Evolutionary conservation across 2,329 filamentous ascomycete genomes (phyloP).

Genomic region (Xenosphaeropsis pyriputrescens): DNA sequence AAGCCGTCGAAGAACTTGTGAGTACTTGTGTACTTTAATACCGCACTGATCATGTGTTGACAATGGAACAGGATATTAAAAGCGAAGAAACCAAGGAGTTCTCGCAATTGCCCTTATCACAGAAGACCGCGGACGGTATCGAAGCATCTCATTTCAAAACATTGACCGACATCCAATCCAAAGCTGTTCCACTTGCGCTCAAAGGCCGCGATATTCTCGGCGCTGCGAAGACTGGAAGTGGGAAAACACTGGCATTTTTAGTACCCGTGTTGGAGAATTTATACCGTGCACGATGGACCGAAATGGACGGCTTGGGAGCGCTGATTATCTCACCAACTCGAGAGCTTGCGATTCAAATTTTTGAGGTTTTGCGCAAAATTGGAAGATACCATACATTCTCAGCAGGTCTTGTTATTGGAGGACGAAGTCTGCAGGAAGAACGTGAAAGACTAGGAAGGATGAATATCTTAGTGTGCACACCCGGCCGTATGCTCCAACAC

Average conservation of each 20-base stretch:
- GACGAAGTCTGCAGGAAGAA: slow-evolving; percentile 79
- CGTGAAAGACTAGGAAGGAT: slow-evolving; percentile 73
- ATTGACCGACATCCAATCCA: slow-evolving; percentile 81
- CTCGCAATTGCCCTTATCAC: slow-evolving; percentile 72
- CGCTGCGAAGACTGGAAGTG: slow-evolving; percentile 88
- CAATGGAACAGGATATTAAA: slow-evolving; percentile 13
- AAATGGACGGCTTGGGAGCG: slow-evolving; percentile 80
- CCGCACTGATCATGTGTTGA: slow-evolving; percentile 4
- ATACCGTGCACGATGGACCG: slow-evolving; percentile 78
- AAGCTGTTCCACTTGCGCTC: slow-evolving; percentile 76
- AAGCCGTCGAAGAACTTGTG: slow-evolving; percentile 16
- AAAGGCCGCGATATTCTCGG: slow-evolving; percentile 81
- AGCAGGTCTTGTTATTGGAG: slow-evolving; percentile 84
- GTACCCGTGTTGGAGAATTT: slow-evolving; percentile 87
- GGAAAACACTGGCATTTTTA: slow-evolving; percentile 89
- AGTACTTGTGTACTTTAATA: slow-evolving; percentile 3
- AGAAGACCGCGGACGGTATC: slow-evolving; percentile 64
- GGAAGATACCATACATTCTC: slow-evolving; percentile 83
- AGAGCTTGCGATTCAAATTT: slow-evolving; percentile 93
- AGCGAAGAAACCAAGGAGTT: slow-evolving; percentile 42
- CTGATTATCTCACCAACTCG: slow-evolving; percentile 88
- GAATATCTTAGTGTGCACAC: slow-evolving; percentile 96
- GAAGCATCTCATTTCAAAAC: slow-evolving; percentile 78
- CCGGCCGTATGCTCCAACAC: slow-evolving; percentile 89
- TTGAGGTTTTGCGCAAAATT: slow-evolving; percentile 82